Conservation (phyloP, 352 stramenopile genomes). For the Phytopythium aichiense region DNA sequence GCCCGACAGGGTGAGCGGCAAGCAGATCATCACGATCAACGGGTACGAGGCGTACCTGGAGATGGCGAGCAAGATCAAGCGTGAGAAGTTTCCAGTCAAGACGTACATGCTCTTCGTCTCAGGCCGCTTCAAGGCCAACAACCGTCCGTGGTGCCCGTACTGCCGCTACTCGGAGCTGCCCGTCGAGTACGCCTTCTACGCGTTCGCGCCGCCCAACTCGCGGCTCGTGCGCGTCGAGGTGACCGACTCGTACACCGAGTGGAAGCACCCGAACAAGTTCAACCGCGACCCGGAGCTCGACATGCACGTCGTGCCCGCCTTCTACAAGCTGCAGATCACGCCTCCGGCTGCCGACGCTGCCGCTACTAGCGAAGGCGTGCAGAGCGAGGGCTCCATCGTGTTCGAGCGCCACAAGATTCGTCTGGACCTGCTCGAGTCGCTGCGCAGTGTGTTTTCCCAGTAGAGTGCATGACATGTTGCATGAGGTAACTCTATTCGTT, state of each 20-base stretch:
- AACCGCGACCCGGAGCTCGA: slow-evolving; percentile 46
- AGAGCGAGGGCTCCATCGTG: slow-evolving; percentile 25
- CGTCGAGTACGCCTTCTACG: slow-evolving; percentile 67
- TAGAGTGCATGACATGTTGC: neutral
- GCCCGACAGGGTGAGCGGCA: slow-evolving; percentile 19
- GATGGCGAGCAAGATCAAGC: slow-evolving; percentile 27
- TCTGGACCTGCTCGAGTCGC: slow-evolving; percentile 41
- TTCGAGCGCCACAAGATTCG: slow-evolving; percentile 42
- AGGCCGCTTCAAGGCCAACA: slow-evolving; percentile 55
- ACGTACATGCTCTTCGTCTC: slow-evolving; percentile 74
- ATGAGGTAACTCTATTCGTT: too few species aligned
- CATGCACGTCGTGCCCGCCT: slow-evolving; percentile 47
- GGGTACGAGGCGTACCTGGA: slow-evolving; percentile 30
- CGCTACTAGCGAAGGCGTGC: slow-evolving; percentile 13
- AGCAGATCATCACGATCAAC: slow-evolving; percentile 29
- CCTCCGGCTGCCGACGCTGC: neutral
- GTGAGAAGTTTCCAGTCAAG: slow-evolving; percentile 24
- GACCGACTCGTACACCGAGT: slow-evolving; percentile 51
- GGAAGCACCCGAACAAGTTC: slow-evolving; percentile 58
- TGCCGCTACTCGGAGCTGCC: slow-evolving; percentile 73
- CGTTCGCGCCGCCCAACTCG: slow-evolving; percentile 52
- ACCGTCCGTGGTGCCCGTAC: slow-evolving; percentile 78
- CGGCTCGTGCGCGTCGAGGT: slow-evolving; percentile 66
- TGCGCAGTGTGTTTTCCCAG: slow-evolving; percentile 31
- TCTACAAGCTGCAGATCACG: slow-evolving; percentile 31